phyloP scores from a whole-genome alignment of 2,329 filamentous ascomycete species.

The Xylariaceae sp. region DNA sequence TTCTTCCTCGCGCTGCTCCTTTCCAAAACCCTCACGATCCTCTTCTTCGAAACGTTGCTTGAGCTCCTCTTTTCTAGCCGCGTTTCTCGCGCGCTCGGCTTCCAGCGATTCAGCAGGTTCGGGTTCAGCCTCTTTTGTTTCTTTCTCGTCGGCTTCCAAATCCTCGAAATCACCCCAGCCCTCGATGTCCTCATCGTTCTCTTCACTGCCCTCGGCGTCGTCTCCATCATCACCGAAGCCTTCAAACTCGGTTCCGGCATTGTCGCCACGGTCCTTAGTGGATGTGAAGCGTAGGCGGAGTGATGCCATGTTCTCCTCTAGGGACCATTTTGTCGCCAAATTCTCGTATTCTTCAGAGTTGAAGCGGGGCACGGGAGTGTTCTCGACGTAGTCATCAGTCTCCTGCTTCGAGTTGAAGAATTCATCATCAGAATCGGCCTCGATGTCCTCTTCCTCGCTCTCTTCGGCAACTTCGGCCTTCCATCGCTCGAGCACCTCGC shows the following conservation, averaged over 20 bases:
- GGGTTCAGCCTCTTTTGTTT: constrained; percentile 41
- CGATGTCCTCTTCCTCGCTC: constrained; percentile 58
- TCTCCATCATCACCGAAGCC: constrained; percentile 52
- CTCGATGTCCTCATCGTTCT: constrained; percentile 18
- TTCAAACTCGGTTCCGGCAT: constrained; percentile 47
- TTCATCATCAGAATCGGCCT: constrained; percentile 53
- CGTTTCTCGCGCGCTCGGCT: constrained; percentile 85
- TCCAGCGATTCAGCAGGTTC: constrained; percentile 57
- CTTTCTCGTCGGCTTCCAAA: constrained; percentile 68
- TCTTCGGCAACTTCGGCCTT: constrained; percentile 56
- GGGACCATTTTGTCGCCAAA: constrained; percentile 79
- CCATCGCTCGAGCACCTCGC: constrained; percentile 75
- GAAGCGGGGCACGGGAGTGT: constrained; percentile 70
- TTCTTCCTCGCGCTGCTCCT: constrained; percentile 62
- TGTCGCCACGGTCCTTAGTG: constrained; percentile 52
- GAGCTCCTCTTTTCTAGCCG: constrained; percentile 86
- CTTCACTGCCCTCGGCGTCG: constrained; percentile 54
- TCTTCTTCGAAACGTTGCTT: constrained; percentile 95
- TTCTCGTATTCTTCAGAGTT: constrained; percentile 60
- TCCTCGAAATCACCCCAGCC: constrained; percentile 69
- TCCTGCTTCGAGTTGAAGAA: constrained; percentile 63
- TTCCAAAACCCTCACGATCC: constrained; percentile 87
- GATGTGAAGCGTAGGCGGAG: constrained; percentile 72
- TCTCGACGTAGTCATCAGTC: constrained; percentile 67
- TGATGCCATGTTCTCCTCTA: constrained; percentile 69